phyloP scores from a whole-genome alignment of 768 basidiomycete species.

The Tricholoma bakamatsutake region DNA sequence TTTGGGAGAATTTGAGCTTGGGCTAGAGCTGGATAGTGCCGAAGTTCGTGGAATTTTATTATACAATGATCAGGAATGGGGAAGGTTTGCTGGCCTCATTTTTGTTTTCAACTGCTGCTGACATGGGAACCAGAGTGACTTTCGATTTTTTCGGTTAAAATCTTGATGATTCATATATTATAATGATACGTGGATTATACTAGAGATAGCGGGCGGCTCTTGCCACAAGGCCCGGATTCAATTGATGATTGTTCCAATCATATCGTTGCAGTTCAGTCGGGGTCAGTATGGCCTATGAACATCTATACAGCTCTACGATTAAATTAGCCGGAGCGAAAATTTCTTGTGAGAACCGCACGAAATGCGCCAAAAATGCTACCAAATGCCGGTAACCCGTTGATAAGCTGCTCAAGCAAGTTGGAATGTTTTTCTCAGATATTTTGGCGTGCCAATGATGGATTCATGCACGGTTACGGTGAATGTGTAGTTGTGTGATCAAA shows the following conservation, averaged over 20 bases:
- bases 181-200: not conserved
- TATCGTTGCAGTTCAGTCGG: not conserved
- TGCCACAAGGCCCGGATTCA: not conserved
- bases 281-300: not conserved
- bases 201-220: not conserved
- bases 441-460: no score
- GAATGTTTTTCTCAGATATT: no score
- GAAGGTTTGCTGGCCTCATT: conserved; percentile 44
- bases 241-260: not conserved
- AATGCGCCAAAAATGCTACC: no score
- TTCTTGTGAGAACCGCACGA: no score
- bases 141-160: conserved; percentile 41
- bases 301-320: no score
- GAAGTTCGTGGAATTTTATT: conserved; percentile 80
- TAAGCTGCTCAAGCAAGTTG: no score
- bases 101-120: conserved; percentile 9
- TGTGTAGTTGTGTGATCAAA: no score
- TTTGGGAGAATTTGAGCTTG: conserved; percentile 71
- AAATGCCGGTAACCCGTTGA: no score
- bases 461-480: no score
- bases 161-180: not conserved
- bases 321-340: no score
- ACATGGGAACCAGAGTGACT: conserved; percentile 30
- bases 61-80: conserved; percentile 76
- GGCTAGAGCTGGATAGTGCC: conserved; percentile 77